Evolutionary conservation across 2,329 filamentous ascomycete species (phyloP), one percentile per base, ranked within the genome.

Genomic region (Ramularia collo-cygni): DNA sequence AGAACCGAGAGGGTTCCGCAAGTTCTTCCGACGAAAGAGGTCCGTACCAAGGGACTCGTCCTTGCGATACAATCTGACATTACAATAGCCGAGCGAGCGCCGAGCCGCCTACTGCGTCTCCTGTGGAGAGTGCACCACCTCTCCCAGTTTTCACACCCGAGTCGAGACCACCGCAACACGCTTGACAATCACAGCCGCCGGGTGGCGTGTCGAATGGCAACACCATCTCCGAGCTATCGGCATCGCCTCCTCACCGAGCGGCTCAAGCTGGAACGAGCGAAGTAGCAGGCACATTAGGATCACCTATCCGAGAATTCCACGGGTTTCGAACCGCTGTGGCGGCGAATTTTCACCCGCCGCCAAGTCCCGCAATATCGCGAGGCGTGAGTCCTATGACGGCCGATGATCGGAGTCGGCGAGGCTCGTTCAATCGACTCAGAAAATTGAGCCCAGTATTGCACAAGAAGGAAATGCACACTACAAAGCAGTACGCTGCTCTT

Each of bases 21-120:
- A 59, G 46, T 40, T 60, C 17, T 57, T 59, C 31, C 48, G 49
- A 33, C 41, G 51, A 24, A 59, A 57, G 44, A 58, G 55, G 54
- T 55, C 33, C 41, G 52, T 41, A 28, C 12, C 15, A 15, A 4
- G 26, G 2, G n/a, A 28, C 8, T 24, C 15, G 12, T 27, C 9
- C 29, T 17, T 8, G 16, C 29, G 26, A 35, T 18, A 16, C 18
- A 24, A 40, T 30, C 41, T 49, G 33, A 48, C 39, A 15, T 18
- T 14, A 6, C 24, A 30, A 15, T 36, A 46, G 38, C 31, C 46
- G 33, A 18, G 40, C 32, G 21, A 28, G 16, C 24, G 37, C 28
- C 33, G 33, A 35, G 27, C 30, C 17, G 26, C 30, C 18, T 34
- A 27, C n/a, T 30, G n/a, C 16, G 15, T 5, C 31, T 27, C 15